Conservation (phyloP, 2,329 filamentous ascomycete species). For the Calonectria pauciramosa region DNA sequence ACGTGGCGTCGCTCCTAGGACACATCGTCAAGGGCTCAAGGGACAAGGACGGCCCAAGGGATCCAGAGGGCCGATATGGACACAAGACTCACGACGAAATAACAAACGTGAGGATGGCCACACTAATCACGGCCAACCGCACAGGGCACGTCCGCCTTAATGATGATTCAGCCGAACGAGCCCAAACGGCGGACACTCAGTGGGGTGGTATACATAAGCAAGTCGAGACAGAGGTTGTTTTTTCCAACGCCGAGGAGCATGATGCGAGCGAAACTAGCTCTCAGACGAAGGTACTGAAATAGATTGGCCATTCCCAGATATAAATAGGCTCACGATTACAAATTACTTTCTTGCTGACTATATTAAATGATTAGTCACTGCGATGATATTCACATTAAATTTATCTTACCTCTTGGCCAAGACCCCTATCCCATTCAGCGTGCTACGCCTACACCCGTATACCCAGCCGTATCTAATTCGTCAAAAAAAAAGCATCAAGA, state of each 20-base stretch:
- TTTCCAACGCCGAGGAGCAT: slow-evolving; percentile 1
- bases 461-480: no score
- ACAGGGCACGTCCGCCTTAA: slow-evolving; percentile 29
- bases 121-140: slow-evolving; percentile 30
- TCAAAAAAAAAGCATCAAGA: no score
- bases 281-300: slow-evolving; percentile 7
- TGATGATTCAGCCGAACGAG: background rate
- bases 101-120: slow-evolving; percentile 23
- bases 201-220: slow-evolving; percentile 32
- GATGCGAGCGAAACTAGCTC: slow-evolving; percentile 9
- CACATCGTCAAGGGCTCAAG: slow-evolving; percentile 34
- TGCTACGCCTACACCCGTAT: no score
- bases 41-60: background rate
- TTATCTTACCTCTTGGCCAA: no score
- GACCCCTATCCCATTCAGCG: no score
- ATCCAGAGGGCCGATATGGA: background rate
- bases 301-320: background rate
- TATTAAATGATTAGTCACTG: no score
- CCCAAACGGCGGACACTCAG: background rate
- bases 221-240: slow-evolving; percentile 32
- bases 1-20: slow-evolving; percentile 21
- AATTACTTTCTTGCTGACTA: no score
- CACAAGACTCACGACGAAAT: slow-evolving; percentile 17
- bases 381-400: no score
- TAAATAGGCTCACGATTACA: no score